Base-by-base conservation (phyloP, 2,329 filamentous ascomycete species). In the Juglanconis sp. region DNA sequence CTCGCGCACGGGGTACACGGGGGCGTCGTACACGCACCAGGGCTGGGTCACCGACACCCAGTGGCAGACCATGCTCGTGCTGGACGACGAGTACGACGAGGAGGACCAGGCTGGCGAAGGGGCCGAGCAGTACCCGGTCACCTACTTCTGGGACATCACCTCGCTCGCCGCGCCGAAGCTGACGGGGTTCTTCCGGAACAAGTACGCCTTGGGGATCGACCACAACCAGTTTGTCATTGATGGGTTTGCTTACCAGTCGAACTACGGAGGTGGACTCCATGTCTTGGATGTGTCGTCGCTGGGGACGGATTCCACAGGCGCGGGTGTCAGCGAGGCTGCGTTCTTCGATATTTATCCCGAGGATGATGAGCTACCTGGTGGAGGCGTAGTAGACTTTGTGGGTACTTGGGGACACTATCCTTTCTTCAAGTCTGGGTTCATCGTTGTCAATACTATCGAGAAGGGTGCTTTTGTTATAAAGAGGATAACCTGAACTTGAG, bases 21-120 rank as follows among this genome's bases (percentile, higher is more conserved):
- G 83, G 46, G 80, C 79, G n/a, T 69, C 76, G 15, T 85, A 84
- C 73, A 83, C 81, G 2, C 83, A 86, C 68, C 83, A 85, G 66
- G 83, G 82, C 56, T 80, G 77, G 72, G 73, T 84, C 8, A 74
- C 81, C 55, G 75, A 81, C 65, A 67, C 71, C 10, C 68, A 74
- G 53, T 77, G 71, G 71, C 72, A 76, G 47, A 78, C 78, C 65
- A 71, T 71, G 49, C 74, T 83, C 17, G 71, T 83, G 54, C 66
- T 79, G 13, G 80, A 83, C 65, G 81, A 83, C 64, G 81, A 83
- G 67, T 74, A 79, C 31, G 81, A 84, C 66, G 81, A 84, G 69
- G 67, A 71, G 38, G 69, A 77, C n/a, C 65, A 66, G 17, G 71
- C 72, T 10, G 75, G 75, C 7, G 69, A 72, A 1, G 78, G 73